Evolutionary conservation across 306 rosid species (phyloP).

Genomic region (Hippophae gyantsensis): DNA sequence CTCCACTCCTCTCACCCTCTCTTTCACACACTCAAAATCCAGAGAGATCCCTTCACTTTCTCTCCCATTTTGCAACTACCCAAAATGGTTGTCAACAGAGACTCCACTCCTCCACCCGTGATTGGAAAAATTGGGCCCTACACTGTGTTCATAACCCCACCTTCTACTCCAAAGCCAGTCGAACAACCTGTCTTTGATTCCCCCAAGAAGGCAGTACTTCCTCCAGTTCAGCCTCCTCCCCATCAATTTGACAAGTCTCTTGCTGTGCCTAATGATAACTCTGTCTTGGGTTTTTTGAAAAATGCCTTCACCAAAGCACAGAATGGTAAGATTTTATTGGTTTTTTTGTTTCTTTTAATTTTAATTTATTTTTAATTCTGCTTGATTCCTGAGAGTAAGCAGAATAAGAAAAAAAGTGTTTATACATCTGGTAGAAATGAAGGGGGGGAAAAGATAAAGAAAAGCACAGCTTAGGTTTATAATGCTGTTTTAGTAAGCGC

Average conservation of each 20-base stretch:
- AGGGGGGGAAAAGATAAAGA: too few relatives aligned
- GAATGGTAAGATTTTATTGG: constrained; percentile 38
- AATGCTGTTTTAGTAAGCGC: too few relatives aligned
- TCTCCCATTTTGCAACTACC: constrained; percentile 1
- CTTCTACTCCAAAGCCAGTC: constrained; percentile 62
- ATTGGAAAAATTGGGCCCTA: constrained; percentile 96
- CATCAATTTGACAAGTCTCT: constrained; percentile 52
- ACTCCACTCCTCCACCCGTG: constrained; percentile 75
- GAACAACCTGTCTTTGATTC: constrained; percentile 34
- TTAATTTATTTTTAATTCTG: neutral
- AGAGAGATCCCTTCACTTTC: neutral
- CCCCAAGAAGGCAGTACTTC: constrained; percentile 49
- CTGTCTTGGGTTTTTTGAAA: constrained; percentile 52
- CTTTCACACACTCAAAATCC: too few relatives aligned
- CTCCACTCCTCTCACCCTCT: too few relatives aligned
- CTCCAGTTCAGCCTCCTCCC: constrained; percentile 80
- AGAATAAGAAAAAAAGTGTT: too few relatives aligned
- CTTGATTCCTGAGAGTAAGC: too few relatives aligned
- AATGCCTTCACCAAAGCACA: constrained; percentile 73
- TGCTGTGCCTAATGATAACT: constrained; percentile 21
- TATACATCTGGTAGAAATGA: too few relatives aligned
- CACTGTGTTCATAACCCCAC: constrained; percentile 97
- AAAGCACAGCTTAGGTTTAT: too few relatives aligned
- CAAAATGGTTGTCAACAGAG: constrained; percentile 58
- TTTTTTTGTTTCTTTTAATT: neutral